phyloP scores from a whole-genome alignment of 139 green algal species.

The Tetraselmis chui region DNA sequence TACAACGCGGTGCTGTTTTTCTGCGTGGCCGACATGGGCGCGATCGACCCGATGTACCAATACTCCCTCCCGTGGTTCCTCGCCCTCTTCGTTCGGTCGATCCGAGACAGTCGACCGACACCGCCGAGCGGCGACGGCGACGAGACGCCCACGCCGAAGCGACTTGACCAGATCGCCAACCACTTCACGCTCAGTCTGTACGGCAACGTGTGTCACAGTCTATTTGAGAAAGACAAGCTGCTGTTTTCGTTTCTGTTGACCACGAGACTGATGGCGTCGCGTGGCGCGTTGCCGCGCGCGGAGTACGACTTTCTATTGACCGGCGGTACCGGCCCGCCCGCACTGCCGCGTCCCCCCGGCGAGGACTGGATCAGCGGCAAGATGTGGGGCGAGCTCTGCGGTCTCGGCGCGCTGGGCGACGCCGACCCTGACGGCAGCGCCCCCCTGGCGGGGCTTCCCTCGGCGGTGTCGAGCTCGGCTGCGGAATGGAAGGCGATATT shows the following conservation, averaged over 20 bases:
- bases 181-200: slow-evolving; percentile 41
- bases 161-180: slow-evolving; percentile 20
- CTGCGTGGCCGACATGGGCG: slow-evolving; percentile 48
- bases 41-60: slow-evolving; percentile 72
- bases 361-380: slow-evolving; percentile 30
- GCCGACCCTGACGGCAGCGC: neutral
- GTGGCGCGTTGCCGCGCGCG: slow-evolving; percentile 11
- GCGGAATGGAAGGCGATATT: slow-evolving; percentile 23
- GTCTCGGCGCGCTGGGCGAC: neutral
- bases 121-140: slow-evolving; percentile 4
- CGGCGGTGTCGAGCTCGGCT: neutral
- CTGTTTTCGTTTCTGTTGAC: slow-evolving; percentile 9
- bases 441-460: neutral
- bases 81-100: slow-evolving; percentile 27
- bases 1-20: slow-evolving; percentile 65
- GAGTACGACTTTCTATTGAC: slow-evolving; percentile 33
- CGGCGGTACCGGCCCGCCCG: slow-evolving; percentile 46
- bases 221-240: slow-evolving; percentile 6
- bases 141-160: neutral
- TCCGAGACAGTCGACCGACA: slow-evolving; percentile 6
- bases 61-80: slow-evolving; percentile 59
- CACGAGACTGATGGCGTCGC: slow-evolving; percentile 2
- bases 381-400: neutral
- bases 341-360: slow-evolving; percentile 37
- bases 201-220: slow-evolving; percentile 20